phyloP scores from a whole-genome alignment of 257 asterid genomes.

The Gentiana macrophylla region DNA sequence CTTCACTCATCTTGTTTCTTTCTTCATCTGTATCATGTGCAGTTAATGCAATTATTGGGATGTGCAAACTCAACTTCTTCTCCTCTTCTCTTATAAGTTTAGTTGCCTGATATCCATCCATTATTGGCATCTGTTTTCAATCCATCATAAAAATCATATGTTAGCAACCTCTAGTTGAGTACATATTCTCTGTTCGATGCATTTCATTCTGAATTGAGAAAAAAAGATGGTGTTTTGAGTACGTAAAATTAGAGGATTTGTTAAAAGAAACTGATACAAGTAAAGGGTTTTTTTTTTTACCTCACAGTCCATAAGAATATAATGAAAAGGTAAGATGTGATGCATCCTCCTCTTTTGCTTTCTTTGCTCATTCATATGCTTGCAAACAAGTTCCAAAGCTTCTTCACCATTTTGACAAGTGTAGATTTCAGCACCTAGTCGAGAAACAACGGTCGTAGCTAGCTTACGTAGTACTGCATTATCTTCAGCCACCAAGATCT shows the following conservation, averaged over 20 bases:
- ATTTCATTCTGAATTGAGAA: neutral
- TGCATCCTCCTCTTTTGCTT: neutral
- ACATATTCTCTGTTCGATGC: too few species aligned
- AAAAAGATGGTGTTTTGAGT: neutral
- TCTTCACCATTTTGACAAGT: conserved; percentile 19
- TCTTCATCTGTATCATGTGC: conserved; percentile 8
- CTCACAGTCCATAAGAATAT: conserved; percentile 25
- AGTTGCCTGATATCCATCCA: conserved; percentile 18
- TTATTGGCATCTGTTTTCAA: conserved; percentile 13
- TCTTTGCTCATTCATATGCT: conserved; percentile 6
- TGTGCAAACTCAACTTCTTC: conserved; percentile 7
- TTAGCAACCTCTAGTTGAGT: too few species aligned
- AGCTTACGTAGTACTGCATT: neutral
- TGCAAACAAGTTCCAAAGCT: conserved; percentile 15
- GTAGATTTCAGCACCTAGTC: conserved; percentile 14
- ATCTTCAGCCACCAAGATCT: conserved; percentile 15
- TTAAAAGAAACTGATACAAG: too few species aligned
- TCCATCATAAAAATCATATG: too few species aligned
- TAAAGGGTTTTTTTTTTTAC: neutral
- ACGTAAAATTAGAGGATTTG: too few species aligned
- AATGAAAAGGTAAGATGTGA: conserved; percentile 10
- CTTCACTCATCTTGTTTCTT: conserved; percentile 1
- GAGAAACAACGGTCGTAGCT: neutral
- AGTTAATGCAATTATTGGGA: conserved; percentile 15
- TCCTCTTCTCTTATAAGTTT: conserved; percentile 12